phyloP scores from a whole-genome alignment of 192 early-diverging fungal species.

The Umbelopsis isabellina region DNA sequence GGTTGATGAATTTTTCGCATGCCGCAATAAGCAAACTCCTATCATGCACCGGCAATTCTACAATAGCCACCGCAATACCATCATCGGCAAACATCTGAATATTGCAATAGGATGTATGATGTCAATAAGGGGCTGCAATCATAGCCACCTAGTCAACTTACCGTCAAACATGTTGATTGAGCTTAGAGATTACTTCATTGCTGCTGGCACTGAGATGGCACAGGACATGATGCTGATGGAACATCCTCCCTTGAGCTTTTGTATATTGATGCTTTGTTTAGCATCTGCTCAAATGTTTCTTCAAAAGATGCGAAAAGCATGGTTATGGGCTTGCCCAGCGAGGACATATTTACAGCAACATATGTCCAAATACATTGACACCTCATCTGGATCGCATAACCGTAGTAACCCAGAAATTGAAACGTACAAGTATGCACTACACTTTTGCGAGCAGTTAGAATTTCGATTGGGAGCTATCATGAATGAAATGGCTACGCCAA shows the following conservation, averaged over 20 bases:
- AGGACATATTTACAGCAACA: neutral
- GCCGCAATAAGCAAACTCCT: too few species aligned
- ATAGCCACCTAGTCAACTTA: too few species aligned
- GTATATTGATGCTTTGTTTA: neutral
- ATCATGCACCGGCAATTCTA: too few species aligned
- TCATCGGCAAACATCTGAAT: too few species aligned
- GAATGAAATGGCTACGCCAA: neutral
- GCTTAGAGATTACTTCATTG: too few species aligned
- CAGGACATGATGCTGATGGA: conserved; percentile 4
- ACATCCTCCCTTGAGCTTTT: neutral
- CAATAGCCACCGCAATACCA: too few species aligned
- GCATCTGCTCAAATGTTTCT: neutral
- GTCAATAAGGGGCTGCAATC: too few species aligned
- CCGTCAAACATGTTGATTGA: too few species aligned
- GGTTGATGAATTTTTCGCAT: too few species aligned
- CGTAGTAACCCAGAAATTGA: neutral
- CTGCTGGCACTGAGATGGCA: too few species aligned
- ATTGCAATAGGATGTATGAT: too few species aligned
- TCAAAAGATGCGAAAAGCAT: neutral
- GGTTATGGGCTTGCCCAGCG: neutral
- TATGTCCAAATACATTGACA: neutral
- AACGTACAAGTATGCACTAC: conserved; percentile 14
- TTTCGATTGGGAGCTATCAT: neutral
- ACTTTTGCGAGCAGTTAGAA: neutral
- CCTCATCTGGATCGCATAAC: neutral